These are phyloP conservation scores for Beauveria brongniartii DNA, from an alignment of 2,329 filamentous ascomycete genomes.

Conservation along the genomic window DNA sequence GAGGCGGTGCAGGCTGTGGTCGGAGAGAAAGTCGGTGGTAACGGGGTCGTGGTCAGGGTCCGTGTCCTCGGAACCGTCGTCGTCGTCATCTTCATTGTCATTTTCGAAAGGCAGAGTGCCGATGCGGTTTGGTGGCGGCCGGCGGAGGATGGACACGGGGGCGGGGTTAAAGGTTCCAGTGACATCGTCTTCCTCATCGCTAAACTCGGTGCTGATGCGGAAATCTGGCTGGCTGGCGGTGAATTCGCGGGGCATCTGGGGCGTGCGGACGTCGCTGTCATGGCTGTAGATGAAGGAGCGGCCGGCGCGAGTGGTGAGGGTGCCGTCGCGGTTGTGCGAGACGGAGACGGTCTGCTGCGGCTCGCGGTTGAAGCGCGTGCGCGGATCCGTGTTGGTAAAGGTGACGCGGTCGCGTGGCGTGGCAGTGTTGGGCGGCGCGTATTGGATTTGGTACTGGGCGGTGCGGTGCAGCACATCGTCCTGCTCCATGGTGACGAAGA, in stretches of 20 bases:
- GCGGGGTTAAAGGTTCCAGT: constrained; percentile 5
- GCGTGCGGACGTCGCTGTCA: constrained; percentile 36
- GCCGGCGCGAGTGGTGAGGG: constrained; percentile 37
- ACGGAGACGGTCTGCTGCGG: constrained; percentile 39
- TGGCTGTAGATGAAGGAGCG: constrained; percentile 35
- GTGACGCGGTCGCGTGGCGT: neutral
- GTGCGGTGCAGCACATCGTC: constrained; percentile 69
- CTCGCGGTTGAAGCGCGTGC: constrained; percentile 11
- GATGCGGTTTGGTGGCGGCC: constrained; percentile 40
- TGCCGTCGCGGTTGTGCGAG: constrained; percentile 44
- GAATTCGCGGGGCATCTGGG: constrained; percentile 52
- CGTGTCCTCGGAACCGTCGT: constrained; percentile 27
- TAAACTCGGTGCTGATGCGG: constrained; percentile 50
- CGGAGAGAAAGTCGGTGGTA: constrained; percentile 18
- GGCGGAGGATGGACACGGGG: constrained; percentile 22
- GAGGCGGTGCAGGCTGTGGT: neutral
- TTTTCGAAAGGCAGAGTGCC: constrained; percentile 48
- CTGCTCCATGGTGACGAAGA: constrained; percentile 81
- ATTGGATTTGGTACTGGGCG: constrained; percentile 67
- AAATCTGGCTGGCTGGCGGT: constrained; percentile 39
- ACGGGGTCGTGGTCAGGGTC: constrained; percentile 23
- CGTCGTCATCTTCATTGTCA: neutral
- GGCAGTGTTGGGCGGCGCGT: constrained; percentile 26
- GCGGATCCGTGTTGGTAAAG: neutral
- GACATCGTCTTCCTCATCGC: constrained; percentile 47